Evolutionary conservation across 768 basidiomycete species (phyloP), one percentile per base, ranked within the genome.

Genomic region (Tubosaeta brunneosetosa): DNA sequence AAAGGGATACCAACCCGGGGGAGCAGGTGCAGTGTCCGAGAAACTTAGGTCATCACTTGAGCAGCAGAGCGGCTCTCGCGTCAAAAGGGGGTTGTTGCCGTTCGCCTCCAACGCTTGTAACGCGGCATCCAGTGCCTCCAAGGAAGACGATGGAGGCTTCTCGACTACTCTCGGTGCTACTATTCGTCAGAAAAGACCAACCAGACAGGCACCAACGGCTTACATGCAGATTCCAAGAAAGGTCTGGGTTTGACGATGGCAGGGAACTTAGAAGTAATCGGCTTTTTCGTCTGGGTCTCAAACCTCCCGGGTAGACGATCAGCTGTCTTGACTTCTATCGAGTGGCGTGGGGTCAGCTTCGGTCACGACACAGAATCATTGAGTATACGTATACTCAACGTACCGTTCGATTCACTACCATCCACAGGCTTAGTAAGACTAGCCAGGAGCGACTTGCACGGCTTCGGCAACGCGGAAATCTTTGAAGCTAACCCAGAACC

Each of bases 361-460:
- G 10, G 22, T 29, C 17, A 49, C 41, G 14, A 49, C 19, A 45
- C 17, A 46, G 4, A 14, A 29, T 27, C 31, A 11, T n/a, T 31
- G n/a, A n/a, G n/a, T n/a, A n/a, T n/a, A n/a, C n/a, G n/a, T n/a
- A n/a, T n/a, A 6, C 17, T 38, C 3, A 11, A 11, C 52, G 17
- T 31, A 64, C 58, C 53, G 0, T 46, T 47, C 6, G 38, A 38
- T 45, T 25, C 19, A 22, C 45, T 34, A 16, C 51, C 49, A 50
- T 47, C 36, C 17, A 19, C 19, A 46, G 32, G 42, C 48, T 47
- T 44, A 7, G 48, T 33, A 17, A 27, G 32, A 43, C 29, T 29
- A 12, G 47, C 55, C 25, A 66, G 19, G 52, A 49, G 56, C 48
- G 55, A 57, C 44, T 9, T 45, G 55, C 40, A 59, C 45, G 41